A percentile compares a stretch with the other conserved stretches of the same genome.
Evolutionary conservation across 306 rosid genomes (phyloP).

Genomic region (Prunus dulcis): DNA sequence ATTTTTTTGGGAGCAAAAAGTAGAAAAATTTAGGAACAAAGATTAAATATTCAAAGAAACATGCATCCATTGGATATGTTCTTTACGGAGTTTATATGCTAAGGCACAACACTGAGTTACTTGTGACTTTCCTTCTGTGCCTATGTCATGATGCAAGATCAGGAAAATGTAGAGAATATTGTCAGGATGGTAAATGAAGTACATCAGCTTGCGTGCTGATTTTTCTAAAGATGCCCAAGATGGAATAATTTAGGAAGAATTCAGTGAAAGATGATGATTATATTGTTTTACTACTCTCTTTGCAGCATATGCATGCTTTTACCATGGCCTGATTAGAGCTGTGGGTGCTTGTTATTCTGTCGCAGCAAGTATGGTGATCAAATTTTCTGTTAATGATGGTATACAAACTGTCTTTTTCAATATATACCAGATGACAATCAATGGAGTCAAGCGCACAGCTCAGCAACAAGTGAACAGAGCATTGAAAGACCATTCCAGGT

Average conservation of each 20-base stretch:
- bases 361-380: constrained; percentile 10
- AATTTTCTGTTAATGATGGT: constrained; percentile 4
- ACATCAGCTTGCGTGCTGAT: not conserved
- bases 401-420: constrained; percentile 25
- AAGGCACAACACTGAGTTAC: not conserved
- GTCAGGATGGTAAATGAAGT: not conserved
- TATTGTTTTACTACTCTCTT: not conserved
- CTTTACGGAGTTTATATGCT: not conserved
- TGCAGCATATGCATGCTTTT: not conserved
- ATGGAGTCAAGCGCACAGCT: constrained; percentile 93
- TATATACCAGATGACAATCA: constrained; percentile 72
- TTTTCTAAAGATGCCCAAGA: not conserved
- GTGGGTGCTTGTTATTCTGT: constrained; percentile 15
- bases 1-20: not conserved
- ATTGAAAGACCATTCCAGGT: constrained; percentile 85
- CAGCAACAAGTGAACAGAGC: constrained; percentile 94
- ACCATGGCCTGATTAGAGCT: constrained; percentile 7
- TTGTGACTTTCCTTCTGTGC: not conserved
- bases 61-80: not conserved
- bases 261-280: not conserved
- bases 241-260: not conserved
- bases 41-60: not conserved
- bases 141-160: not conserved
- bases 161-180: not conserved
- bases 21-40: not conserved